phyloP scores from a whole-genome alignment of 176 grass and related monocot genomes.

The Coix lacrymajobi region DNA sequence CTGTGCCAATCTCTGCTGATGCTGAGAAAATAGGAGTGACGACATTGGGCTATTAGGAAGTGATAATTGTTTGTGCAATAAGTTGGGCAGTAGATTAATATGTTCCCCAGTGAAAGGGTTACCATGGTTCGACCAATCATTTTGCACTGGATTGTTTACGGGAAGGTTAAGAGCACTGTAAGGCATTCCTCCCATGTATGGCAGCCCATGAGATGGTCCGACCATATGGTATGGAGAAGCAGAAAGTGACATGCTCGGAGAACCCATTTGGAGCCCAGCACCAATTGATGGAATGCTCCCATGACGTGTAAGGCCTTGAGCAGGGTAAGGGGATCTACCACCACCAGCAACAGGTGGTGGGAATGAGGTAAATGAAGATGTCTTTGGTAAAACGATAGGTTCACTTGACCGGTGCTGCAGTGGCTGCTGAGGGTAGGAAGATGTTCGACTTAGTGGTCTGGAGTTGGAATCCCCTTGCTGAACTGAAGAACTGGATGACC shows the following conservation, averaged over 20 bases:
- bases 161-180: constrained; percentile 42
- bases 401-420: constrained; percentile 67
- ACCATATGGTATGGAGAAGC: constrained; percentile 60
- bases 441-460: constrained; percentile 72
- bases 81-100: constrained; percentile 52
- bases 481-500: constrained; percentile 53
- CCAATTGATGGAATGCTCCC: constrained; percentile 82
- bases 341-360: constrained; percentile 41
- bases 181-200: constrained; percentile 57
- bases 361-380: constrained; percentile 63
- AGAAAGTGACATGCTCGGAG: constrained; percentile 49
- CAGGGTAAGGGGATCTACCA: constrained; percentile 40
- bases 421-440: constrained; percentile 83
- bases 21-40: constrained; percentile 54
- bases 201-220: constrained; percentile 69
- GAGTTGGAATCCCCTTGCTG: constrained; percentile 51
- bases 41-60: constrained; percentile 68
- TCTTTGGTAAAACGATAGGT: constrained; percentile 57
- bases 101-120: constrained; percentile 40
- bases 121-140: constrained; percentile 52
- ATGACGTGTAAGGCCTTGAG: constrained; percentile 82
- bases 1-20: constrained; percentile 75
- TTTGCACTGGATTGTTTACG: constrained; percentile 42
- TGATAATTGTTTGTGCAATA: constrained; percentile 63
- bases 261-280: constrained; percentile 59